Conservation (phyloP, 2,329 filamentous ascomycete genomes). For the Diatrype stigma region DNA sequence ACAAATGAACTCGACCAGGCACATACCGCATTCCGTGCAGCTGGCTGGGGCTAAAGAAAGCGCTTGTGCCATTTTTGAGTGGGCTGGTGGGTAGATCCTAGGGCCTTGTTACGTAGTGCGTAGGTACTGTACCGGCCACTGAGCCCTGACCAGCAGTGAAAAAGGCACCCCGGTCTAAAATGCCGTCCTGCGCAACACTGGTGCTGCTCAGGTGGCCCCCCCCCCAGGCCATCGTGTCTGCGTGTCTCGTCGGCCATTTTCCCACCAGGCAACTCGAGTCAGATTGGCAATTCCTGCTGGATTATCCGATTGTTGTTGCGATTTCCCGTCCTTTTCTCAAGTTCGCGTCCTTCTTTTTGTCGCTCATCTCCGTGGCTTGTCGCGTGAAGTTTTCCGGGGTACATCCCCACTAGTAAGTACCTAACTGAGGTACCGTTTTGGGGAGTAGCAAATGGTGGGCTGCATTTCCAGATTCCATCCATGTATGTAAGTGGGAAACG, state of each 20-base stretch:
- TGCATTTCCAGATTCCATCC: too few species aligned
- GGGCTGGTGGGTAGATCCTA: not conserved
- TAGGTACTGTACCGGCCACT: not conserved
- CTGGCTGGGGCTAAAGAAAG: not conserved
- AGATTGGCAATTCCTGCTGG: not conserved
- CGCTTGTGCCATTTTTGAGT: not conserved
- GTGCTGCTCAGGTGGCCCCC: not conserved
- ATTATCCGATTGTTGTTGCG: not conserved
- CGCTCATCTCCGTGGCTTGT: not conserved
- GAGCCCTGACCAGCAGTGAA: not conserved
- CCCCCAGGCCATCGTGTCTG: not conserved
- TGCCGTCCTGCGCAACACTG: slow-evolving; percentile 8
- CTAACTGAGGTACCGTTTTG: not conserved
- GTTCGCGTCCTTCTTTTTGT: not conserved
- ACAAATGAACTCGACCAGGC: not conserved
- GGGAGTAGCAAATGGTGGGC: not conserved
- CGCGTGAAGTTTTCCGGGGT: not conserved
- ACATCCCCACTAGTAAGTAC: not conserved
- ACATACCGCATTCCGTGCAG: not conserved
- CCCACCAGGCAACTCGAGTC: not conserved
- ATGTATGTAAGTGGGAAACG: not conserved
- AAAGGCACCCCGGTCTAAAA: not conserved
- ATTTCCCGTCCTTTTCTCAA: too few species aligned
- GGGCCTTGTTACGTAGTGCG: too few species aligned
- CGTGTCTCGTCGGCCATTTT: not conserved